phyloP scores from a whole-genome alignment of 371 early-diverging fungal species.

The Syncephalastrum monosporum region DNA sequence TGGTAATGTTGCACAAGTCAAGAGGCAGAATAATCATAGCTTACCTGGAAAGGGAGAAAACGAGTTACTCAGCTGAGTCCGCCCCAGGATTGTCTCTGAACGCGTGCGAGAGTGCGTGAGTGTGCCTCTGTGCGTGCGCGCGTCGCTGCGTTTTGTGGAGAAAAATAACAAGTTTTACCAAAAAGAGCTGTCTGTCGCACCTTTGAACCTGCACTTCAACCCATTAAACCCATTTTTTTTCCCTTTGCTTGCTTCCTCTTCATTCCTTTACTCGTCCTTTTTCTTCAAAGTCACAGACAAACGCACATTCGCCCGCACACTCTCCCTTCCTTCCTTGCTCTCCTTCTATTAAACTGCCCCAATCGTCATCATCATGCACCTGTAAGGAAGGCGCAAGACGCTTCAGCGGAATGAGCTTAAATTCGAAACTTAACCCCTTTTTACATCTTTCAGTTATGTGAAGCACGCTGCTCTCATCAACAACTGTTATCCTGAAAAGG shows the following conservation, averaged over 20 bases:
- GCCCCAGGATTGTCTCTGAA: slow-evolving; percentile 1
- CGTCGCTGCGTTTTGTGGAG: too few relatives aligned
- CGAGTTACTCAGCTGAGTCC: slow-evolving; percentile 8
- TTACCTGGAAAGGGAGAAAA: slow-evolving; percentile 13
- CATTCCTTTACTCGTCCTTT: background rate
- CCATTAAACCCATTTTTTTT: slow-evolving; percentile 1
- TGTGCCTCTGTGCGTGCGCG: too few relatives aligned
- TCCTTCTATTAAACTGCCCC: background rate
- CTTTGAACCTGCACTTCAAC: background rate
- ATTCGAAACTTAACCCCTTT: background rate
- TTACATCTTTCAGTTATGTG: slow-evolving; percentile 47
- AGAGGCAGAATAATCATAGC: too few relatives aligned
- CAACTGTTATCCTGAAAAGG: slow-evolving; percentile 86
- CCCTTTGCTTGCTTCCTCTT: background rate
- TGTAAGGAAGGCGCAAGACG: slow-evolving; percentile 20
- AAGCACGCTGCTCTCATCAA: slow-evolving; percentile 93
- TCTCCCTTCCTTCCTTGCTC: slow-evolving; percentile 12
- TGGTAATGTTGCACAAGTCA: too few relatives aligned
- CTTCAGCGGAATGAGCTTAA: background rate
- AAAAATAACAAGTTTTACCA: too few relatives aligned
- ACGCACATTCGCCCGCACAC: background rate
- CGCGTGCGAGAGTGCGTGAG: too few relatives aligned
- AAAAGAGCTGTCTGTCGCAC: slow-evolving; percentile 2
- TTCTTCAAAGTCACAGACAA: slow-evolving; percentile 1
- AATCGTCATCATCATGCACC: slow-evolving; percentile 26